These are phyloP conservation scores for Epichloe bromicola DNA, from an alignment of 2,329 filamentous ascomycete species.

Conservation along the genomic window DNA sequence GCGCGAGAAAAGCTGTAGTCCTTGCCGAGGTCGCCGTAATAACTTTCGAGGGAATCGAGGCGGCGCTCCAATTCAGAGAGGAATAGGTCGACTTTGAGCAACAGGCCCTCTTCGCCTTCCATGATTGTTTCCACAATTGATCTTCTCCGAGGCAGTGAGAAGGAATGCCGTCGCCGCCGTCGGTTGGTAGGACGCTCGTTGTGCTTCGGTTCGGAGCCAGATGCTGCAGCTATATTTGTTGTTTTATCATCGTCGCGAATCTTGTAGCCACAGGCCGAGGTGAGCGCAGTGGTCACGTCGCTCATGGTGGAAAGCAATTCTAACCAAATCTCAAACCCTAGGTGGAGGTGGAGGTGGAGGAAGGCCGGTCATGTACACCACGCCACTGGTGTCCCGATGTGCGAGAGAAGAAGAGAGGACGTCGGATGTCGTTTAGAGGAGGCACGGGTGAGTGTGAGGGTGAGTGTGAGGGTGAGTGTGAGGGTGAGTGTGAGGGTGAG, in stretches of 20 bases:
- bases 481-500: neutral
- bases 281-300: slow-evolving; percentile 25
- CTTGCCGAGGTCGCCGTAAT: slow-evolving; percentile 73
- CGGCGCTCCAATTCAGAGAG: slow-evolving; percentile 76
- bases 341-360: neutral
- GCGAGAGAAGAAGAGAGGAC: neutral
- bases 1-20: slow-evolving; percentile 76
- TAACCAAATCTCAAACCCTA: neutral
- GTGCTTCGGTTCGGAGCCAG: slow-evolving; percentile 26
- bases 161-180: slow-evolving; percentile 42
- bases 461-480: neutral
- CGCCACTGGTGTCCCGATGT: neutral
- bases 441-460: slow-evolving; percentile 1
- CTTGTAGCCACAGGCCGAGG: slow-evolving; percentile 23
- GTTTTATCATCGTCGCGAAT: slow-evolving; percentile 12
- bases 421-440: neutral
- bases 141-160: slow-evolving; percentile 42
- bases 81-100: slow-evolving; percentile 63
- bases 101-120: slow-evolving; percentile 47
- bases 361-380: neutral
- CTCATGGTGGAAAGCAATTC: slow-evolving; percentile 18
- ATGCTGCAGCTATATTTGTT: slow-evolving; percentile 25
- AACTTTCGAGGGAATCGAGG: slow-evolving; percentile 78
- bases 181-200: slow-evolving; percentile 16
- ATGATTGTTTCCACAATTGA: slow-evolving; percentile 48